A percentile compares a stretch with the other conserved stretches of the same genome.
Evolutionary conservation across 805 yeast species (phyloP).

Genomic region (Ogataea neopini): DNA sequence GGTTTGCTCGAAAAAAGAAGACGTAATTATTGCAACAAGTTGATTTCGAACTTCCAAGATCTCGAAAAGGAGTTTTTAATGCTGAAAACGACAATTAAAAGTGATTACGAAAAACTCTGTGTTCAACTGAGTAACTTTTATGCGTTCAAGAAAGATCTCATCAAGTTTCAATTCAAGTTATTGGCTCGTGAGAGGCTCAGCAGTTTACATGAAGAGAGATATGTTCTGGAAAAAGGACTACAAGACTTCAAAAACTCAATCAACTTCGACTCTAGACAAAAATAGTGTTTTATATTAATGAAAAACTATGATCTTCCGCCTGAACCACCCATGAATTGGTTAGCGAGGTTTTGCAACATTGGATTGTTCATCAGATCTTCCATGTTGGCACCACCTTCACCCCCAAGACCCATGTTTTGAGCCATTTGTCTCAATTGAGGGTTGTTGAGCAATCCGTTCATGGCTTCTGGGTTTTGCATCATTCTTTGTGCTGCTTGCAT

Average conservation of each 20-base stretch:
- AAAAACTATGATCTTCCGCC: conserved; percentile 19
- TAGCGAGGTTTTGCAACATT: conserved; percentile 69
- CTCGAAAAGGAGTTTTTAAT: conserved; percentile 42
- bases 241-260: conserved; percentile 2
- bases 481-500: conserved; percentile 85
- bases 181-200: conserved; percentile 34
- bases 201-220: conserved; percentile 24
- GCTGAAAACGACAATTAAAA: conserved; percentile 48
- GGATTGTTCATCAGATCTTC: conserved; percentile 81
- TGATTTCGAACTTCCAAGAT: conserved; percentile 42
- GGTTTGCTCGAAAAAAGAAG: conserved; percentile 54
- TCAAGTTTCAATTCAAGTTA: conserved; percentile 39
- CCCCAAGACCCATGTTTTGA: conserved; percentile 67
- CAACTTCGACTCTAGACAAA: background rate
- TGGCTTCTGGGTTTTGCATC: conserved; percentile 83
- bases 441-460: conserved; percentile 72
- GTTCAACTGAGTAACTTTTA: conserved; percentile 61
- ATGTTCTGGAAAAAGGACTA: conserved; percentile 26
- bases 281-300: conserved; percentile 2
- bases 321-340: conserved; percentile 61
- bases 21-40: conserved; percentile 45
- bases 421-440: conserved; percentile 88
- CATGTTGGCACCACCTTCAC: conserved; percentile 54
- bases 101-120: conserved; percentile 62
- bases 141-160: conserved; percentile 46